Conservation (phyloP, 2,329 filamentous ascomycete genomes). For the Dactylellina cionopaga region DNA sequence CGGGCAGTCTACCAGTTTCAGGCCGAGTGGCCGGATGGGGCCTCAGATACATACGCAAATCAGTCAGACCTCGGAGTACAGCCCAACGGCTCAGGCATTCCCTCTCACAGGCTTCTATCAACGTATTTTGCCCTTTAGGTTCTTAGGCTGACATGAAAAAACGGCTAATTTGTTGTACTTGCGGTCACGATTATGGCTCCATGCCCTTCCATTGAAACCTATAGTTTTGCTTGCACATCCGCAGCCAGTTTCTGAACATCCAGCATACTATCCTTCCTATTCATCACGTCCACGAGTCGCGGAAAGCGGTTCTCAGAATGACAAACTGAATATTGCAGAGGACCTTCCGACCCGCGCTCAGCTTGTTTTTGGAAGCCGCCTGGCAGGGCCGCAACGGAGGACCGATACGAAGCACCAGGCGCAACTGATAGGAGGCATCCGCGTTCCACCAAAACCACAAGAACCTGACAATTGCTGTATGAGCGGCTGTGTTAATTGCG, state of each 20-base stretch:
- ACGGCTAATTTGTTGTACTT: constrained; percentile 2
- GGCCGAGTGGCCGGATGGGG: background rate
- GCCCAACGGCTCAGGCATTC: constrained; percentile 42
- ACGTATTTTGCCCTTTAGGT: constrained; percentile 27
- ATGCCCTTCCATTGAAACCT: background rate
- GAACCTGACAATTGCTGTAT: constrained; percentile 99
- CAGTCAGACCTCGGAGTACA: background rate
- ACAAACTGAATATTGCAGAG: background rate
- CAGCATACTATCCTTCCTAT: constrained; percentile 45
- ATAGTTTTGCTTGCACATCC: constrained; percentile 53
- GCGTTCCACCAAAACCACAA: constrained; percentile 81
- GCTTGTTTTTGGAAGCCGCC: constrained; percentile 82
- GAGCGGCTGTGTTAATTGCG: constrained; percentile 97
- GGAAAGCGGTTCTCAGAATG: background rate
- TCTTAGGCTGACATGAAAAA: background rate
- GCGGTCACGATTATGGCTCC: background rate
- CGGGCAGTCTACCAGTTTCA: background rate
- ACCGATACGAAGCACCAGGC: constrained; percentile 69
- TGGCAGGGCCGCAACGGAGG: constrained; percentile 77
- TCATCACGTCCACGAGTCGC: background rate
- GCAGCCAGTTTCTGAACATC: constrained; percentile 53
- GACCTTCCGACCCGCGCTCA: constrained; percentile 61
- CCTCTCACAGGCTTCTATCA: constrained; percentile 56
- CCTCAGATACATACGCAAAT: background rate
- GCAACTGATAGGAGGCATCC: constrained; percentile 77